Conservation (phyloP, 2,329 filamentous ascomycete species). For the Phaeosphaeria sp. region DNA sequence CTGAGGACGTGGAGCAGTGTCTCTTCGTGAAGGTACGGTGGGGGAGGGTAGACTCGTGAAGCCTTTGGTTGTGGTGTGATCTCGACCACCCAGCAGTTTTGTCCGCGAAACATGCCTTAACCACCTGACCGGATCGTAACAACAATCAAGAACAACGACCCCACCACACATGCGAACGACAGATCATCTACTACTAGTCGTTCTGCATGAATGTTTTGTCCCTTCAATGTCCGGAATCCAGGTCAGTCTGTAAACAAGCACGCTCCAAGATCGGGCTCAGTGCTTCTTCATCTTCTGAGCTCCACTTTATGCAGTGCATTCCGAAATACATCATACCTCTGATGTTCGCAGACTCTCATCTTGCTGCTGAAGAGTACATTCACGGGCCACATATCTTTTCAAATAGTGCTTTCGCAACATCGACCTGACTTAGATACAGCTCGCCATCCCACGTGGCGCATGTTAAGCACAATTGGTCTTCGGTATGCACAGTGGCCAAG, state of each 20-base stretch:
- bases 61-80: not conserved
- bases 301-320: too few relatives aligned
- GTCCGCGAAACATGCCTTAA: not conserved
- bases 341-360: not conserved
- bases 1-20: not conserved
- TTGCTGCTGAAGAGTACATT: not conserved
- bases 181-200: not conserved
- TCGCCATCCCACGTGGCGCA: not conserved
- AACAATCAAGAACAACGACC: not conserved
- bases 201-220: too few relatives aligned
- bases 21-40: not conserved
- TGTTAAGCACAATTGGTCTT: not conserved
- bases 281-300: not conserved
- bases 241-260: not conserved
- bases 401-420: not conserved
- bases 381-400: not conserved
- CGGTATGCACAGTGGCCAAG: not conserved
- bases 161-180: not conserved
- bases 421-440: not conserved
- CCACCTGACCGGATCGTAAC: not conserved
- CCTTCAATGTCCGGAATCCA: not conserved
- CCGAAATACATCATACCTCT: not conserved
- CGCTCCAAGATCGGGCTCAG: not conserved
- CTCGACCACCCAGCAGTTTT: not conserved
- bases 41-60: not conserved